phyloP scores from a whole-genome alignment of 1,284 basidiomycete genomes.

The Anthracocystis setariae region DNA sequence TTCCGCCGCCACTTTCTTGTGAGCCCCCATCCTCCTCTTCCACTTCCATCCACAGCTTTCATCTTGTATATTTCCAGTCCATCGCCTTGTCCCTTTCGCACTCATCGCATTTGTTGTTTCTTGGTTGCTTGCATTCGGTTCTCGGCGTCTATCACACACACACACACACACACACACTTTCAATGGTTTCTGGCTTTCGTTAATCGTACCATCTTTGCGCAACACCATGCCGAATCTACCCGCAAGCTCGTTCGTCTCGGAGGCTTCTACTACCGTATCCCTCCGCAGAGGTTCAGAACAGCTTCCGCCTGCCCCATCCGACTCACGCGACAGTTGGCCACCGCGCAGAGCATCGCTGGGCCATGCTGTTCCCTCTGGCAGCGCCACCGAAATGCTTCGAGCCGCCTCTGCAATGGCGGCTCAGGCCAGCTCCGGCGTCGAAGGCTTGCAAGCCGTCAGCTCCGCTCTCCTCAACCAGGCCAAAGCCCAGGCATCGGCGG shows the following conservation, averaged over 20 bases:
- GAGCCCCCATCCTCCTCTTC: not conserved
- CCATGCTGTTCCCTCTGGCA: slow-evolving; percentile 13
- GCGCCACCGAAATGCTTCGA: slow-evolving; percentile 51
- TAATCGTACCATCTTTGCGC: not conserved
- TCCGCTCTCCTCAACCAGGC: slow-evolving; percentile 52
- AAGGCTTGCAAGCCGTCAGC: slow-evolving; percentile 53
- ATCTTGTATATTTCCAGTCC: not conserved
- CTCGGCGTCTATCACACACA: not conserved
- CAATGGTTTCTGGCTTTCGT: too few species aligned
- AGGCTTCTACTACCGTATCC: slow-evolving; percentile 9
- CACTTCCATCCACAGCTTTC: not conserved
- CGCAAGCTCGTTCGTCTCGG: slow-evolving; percentile 18
- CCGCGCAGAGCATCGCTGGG: slow-evolving; percentile 31
- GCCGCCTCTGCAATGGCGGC: slow-evolving; percentile 53
- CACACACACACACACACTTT: not conserved
- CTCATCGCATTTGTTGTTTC: too few species aligned
- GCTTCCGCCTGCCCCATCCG: slow-evolving; percentile 3
- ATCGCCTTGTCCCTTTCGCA: too few species aligned
- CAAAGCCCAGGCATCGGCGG: slow-evolving; percentile 37
- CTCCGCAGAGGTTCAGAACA: slow-evolving; percentile 41
- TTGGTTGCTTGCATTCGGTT: too few species aligned
- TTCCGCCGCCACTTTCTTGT: not conserved
- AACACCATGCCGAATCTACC: slow-evolving; percentile 33
- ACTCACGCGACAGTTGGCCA: not conserved
- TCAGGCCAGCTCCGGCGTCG: slow-evolving; percentile 47